Base-by-base conservation (phyloP, 83 land plant genomes). In the Diphasiastrum complanatum region DNA sequence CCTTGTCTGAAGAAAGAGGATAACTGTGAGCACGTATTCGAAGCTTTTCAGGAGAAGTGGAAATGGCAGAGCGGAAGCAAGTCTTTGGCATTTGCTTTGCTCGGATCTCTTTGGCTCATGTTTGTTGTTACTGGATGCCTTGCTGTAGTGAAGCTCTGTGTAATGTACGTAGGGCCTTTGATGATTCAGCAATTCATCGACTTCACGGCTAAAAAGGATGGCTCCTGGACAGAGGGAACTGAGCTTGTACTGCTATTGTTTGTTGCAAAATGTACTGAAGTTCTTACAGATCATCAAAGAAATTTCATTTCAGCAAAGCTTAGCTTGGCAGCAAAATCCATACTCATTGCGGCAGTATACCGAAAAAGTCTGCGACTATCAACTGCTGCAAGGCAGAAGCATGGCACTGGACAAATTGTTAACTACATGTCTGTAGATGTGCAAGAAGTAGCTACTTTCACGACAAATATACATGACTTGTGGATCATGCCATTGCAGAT, bases 371-470 rank as follows among this genome's bases (percentile, higher is more conserved):
- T 55, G 11, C 59, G 1, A 5, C 38, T 55, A 6, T 55, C 59
- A 27, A 55, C 26, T 27, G 0, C 59, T 16, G 59, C 59, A 11
- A 31, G 59, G 16, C 34, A 30, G 19, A 19, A 25, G 30, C 59
- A 55, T 30, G 59, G 59, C 8, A 55, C 35, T 14, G 59, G 59
- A 19, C 59, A 55, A 35, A 55, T 55, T 30, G 59, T 55, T 5
- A 55, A 55, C 43, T 55, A 55, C 34, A 55, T 55, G 59, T 55
- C 59, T 14, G 59, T 55, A 1, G 59, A 55, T 27, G 59, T 55
- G 10, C 35, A 55, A 55, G 59, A 55, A 19, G 27, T 55, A 10
- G 30, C 59, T 0, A 55, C 26, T 35, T 55, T 55, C 35, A 27
- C 31, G 59, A 14, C 31, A 11, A 55, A 55, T 30, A 8, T 55